Evolutionary conservation across 75 land plant genomes (phyloP), one percentile per base, ranked within the genome.

Genomic region (Cryptomeria japonica): DNA sequence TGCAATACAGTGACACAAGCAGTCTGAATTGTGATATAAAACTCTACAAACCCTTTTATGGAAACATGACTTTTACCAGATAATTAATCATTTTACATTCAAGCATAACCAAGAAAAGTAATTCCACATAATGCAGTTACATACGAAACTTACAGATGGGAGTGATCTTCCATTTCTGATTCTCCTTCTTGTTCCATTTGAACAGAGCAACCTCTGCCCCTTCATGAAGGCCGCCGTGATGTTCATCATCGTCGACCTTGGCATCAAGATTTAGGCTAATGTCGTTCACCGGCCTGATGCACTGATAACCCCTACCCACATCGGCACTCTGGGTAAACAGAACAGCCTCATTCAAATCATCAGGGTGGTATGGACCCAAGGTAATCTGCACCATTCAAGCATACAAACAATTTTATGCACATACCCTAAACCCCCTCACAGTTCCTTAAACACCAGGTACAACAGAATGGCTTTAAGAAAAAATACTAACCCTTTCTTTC

Each of bases 111-210:
- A 6, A 44, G 47, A 44, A 44, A 44, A 44, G 7, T 44, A 44
- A 44, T 44, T 44, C 47, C 47, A 58, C 4, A 18, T 5, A 58
- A 58, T 58, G 64, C 16, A 53, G 86, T 7, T 44, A 44, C 47
- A 3, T 2, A 8, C 10, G 22, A 36, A 47, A 83, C 84, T 58
- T 86, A 86, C 88, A 31, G 19, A 88, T 39, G 14, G 89, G 88
- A 18, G 3, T 46, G 32, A 88, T 88, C 41, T 86, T 88, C 89
- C 89, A 88, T 44, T 88, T 88, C 14, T 86, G 89, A 70, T 46
- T 88, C 51, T 88, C 80, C 88, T 88, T 88, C 32, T 88, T 86
- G 51, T 72, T 88, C 89, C 88, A 86, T 31, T 47, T 83, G 28
- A 6, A 44, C 6, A 44, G 47, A 44, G 7, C 47, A 44, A 44